Conservation (phyloP, 1,284 basidiomycete species). For the Rhodotorula sp. region DNA sequence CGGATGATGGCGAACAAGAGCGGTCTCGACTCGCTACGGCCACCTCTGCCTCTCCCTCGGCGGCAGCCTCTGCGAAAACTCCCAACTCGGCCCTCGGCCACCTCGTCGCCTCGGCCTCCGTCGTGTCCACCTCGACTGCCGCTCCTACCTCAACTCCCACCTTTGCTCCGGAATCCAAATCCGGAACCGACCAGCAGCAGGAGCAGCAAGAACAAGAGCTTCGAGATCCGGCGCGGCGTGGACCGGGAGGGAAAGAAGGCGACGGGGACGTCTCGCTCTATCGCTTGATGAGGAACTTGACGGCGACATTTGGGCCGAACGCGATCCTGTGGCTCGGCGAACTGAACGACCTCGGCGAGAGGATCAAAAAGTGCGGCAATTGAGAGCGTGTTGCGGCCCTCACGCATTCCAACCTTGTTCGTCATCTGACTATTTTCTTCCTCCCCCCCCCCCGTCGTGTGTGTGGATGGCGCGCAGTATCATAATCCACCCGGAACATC, state of each 20-base stretch:
- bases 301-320: constrained; percentile 15
- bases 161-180: too few species aligned
- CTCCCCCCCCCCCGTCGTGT: neutral
- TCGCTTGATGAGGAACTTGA: constrained; percentile 13
- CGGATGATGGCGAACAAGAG: neutral
- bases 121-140: neutral
- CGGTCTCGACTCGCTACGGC: neutral
- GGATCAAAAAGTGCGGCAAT: constrained; percentile 28
- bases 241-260: neutral
- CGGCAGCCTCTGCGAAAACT: neutral
- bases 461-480: neutral
- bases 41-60: neutral
- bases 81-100: neutral
- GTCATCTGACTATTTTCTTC: neutral
- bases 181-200: too few species aligned
- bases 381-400: too few species aligned
- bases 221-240: neutral
- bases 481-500: constrained; percentile 31
- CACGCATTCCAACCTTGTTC: neutral
- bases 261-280: constrained; percentile 26
- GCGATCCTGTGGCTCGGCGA: constrained; percentile 11
- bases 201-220: neutral
- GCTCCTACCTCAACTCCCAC: neutral
- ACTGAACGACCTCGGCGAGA: constrained; percentile 19
- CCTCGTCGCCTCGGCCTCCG: neutral